Conservation (phyloP, 1,284 basidiomycete species). For the Malassezia dermatis region DNA sequence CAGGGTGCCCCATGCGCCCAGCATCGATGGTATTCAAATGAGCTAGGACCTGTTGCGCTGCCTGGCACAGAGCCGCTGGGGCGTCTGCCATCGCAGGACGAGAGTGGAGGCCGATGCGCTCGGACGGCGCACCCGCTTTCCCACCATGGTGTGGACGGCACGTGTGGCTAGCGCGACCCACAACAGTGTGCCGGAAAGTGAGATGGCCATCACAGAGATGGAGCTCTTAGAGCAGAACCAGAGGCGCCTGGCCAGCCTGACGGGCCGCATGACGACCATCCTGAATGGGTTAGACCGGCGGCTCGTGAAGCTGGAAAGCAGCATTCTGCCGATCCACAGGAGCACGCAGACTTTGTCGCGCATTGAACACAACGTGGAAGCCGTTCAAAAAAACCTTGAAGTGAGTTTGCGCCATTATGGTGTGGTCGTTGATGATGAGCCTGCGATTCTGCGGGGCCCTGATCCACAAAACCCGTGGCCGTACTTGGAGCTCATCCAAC, state of each 20-base stretch:
- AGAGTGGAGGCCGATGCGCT: constrained; percentile 2
- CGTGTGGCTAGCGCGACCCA: constrained; percentile 2
- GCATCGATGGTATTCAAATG: background rate
- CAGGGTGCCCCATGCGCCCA: background rate
- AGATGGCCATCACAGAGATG: constrained; percentile 47
- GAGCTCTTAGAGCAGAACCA: constrained; percentile 49
- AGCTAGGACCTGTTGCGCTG: background rate
- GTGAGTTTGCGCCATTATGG: constrained; percentile 41
- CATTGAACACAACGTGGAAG: constrained; percentile 29
- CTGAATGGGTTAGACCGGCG: constrained; percentile 50
- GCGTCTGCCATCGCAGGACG: background rate
- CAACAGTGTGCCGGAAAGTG: constrained; percentile 20
- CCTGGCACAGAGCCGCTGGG: background rate
- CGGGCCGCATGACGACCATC: constrained; percentile 47
- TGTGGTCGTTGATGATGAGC: constrained; percentile 41
- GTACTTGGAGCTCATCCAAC: constrained; percentile 41
- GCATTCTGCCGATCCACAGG: constrained; percentile 44
- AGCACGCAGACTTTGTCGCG: constrained; percentile 39
- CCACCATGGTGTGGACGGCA: constrained; percentile 1
- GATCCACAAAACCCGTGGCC: constrained; percentile 30
- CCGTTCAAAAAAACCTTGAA: constrained; percentile 32
- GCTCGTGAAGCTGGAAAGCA: constrained; percentile 42
- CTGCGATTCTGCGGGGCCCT: constrained; percentile 36
- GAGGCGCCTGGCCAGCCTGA: constrained; percentile 45
- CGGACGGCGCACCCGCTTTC: background rate